Evolutionary conservation across 441 rosid genomes (phyloP), one percentile per base, ranked within the genome.

Genomic region (Lepidium campestre): DNA sequence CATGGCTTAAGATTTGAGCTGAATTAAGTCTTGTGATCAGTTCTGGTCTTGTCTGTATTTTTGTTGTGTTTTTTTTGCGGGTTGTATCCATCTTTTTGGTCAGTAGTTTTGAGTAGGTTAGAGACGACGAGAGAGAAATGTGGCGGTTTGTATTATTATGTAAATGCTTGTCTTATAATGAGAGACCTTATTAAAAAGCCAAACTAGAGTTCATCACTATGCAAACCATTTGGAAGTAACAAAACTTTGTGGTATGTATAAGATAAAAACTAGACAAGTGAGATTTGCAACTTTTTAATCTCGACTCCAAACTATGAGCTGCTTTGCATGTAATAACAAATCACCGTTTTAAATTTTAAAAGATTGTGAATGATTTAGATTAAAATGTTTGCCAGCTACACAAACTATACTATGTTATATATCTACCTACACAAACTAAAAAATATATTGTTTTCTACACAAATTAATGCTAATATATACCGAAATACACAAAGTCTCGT

Each of bases 41-140:
- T 23, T 18, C 31, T 4, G 44, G 4, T 44, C 22, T 29, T 19
- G 18, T 53, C 55, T 61, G 49, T 20, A 20, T 46, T 29, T 1
- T 32, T 50, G n/a, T n/a, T n/a, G n/a, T n/a, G n/a, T 18, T 42
- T 23, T 25, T 14, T 34, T 29, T 37, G 15, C 11, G 7, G 57
- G 23, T 49, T 62, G 47, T 29, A 37, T 64, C 58, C 49, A 37
- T 27, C 35, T 37, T 63, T 62, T 65, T 54, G 69, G 63, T 70
- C 68, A 44, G 68, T 62, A 70, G 69, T 62, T 70, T 70, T 62
- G 69, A 45, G 57, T 70, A 62, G 75, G 44, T 36, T 70, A 70
- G 75, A 23, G 47, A 13, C 34, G 46, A 31, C n/a, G 57, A 57
- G 22, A n/a, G 37, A 14, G 57, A 8, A 2, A 47, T 14, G 29